Conservation (phyloP, 2,329 filamentous ascomycete species). For the Xylariaceae sp. region DNA sequence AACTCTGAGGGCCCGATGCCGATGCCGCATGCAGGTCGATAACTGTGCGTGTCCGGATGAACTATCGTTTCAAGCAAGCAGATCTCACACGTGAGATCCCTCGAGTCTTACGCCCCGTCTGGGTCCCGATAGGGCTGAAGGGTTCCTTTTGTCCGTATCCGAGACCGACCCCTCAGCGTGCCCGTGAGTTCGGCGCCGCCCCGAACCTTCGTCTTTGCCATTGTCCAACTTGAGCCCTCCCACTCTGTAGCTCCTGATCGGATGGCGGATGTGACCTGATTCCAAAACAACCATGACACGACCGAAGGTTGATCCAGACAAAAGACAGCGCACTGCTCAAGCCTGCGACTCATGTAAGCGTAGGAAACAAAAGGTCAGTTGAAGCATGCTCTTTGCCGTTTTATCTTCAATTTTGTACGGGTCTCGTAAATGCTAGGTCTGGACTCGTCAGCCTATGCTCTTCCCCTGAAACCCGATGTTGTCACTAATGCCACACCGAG, state of each 20-base stretch:
- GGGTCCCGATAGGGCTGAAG: constrained; percentile 31
- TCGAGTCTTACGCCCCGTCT: constrained; percentile 23
- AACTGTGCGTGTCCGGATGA: constrained; percentile 22
- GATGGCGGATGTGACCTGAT: constrained; percentile 34
- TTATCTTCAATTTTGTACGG: not conserved
- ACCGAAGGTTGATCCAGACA: constrained; percentile 52
- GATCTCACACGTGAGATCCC: constrained; percentile 19
- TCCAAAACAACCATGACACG: constrained; percentile 40
- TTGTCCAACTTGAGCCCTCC: constrained; percentile 26
- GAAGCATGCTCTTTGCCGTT: not conserved
- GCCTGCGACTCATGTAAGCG: constrained; percentile 62
- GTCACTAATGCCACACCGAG: constrained; percentile 13
- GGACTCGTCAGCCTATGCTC: not conserved
- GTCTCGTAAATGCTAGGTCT: not conserved
- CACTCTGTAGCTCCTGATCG: constrained; percentile 28
- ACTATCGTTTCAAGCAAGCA: constrained; percentile 15
- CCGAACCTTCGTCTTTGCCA: constrained; percentile 24
- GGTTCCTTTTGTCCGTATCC: constrained; percentile 30
- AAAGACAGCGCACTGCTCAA: constrained; percentile 57
- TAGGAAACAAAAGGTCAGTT: constrained; percentile 61
- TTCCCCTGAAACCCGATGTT: not conserved
- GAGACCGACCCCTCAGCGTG: constrained; percentile 28
- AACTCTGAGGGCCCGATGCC: constrained; percentile 16
- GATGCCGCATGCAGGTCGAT: constrained; percentile 25
- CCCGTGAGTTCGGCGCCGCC: constrained; percentile 30